Conservation (phyloP, 345 rosid species). For the Arabidopsis suecica region DNA sequence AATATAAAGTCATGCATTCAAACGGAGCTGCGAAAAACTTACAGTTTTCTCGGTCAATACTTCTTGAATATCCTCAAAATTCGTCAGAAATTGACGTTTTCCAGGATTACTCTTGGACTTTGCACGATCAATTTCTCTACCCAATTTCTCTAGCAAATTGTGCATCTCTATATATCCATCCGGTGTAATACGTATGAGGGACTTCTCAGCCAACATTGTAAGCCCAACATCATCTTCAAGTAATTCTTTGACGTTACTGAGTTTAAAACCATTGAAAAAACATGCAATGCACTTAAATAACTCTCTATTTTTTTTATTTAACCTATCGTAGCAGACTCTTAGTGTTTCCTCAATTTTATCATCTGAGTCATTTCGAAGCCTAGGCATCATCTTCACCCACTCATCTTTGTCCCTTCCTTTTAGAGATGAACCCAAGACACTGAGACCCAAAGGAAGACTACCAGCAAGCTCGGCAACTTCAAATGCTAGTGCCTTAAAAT, state of each 20-base stretch:
- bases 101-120: neutral
- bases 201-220: conserved; percentile 17
- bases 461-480: conserved; percentile 12
- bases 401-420: neutral
- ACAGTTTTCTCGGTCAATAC: neutral
- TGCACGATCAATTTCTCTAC: conserved; percentile 13
- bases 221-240: neutral
- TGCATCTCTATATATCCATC: conserved; percentile 18
- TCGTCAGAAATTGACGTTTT: conserved; percentile 24
- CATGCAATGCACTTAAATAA: conserved; percentile 44
- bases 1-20: neutral
- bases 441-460: conserved; percentile 46
- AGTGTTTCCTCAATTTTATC: conserved; percentile 5
- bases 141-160: conserved; percentile 41
- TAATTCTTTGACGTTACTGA: neutral
- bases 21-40: neutral
- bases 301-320: neutral
- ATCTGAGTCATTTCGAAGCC: neutral
- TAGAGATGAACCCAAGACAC: conserved; percentile 38
- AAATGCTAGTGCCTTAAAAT: neutral
- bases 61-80: neutral
- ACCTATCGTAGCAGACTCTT: conserved; percentile 37
- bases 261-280: conserved; percentile 8
- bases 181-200: conserved; percentile 24
- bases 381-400: conserved; percentile 34